A percentile compares a stretch with the other conserved stretches of the same genome.
Conservation (phyloP, 1,139 yeast genomes). For the Taiozyma onychis region DNA sequence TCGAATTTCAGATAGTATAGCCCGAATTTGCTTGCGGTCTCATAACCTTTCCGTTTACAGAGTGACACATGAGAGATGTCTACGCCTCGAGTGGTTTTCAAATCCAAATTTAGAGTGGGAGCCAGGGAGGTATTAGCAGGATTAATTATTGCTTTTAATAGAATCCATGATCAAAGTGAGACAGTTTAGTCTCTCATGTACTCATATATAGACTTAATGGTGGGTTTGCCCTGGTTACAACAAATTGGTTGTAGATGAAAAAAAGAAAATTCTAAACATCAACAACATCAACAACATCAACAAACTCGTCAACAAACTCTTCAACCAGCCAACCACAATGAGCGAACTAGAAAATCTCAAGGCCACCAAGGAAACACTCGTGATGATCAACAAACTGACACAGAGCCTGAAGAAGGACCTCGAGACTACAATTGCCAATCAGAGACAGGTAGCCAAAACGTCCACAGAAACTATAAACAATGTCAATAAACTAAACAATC, state of each 20-base stretch:
- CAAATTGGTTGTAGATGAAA: too few species aligned
- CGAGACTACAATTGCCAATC: constrained; percentile 6
- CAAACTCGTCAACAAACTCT: neutral
- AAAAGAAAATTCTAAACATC: too few species aligned
- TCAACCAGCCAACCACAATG: neutral
- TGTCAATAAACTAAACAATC: constrained; percentile 12
- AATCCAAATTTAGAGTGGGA: too few species aligned
- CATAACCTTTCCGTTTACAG: neutral
- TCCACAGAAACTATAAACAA: neutral
- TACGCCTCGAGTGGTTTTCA: too few species aligned
- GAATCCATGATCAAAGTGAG: too few species aligned
- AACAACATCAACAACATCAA: too few species aligned
- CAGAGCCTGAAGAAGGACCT: constrained; percentile 9
- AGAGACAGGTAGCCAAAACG: neutral
- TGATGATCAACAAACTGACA: constrained; percentile 9
- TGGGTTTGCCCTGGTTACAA: too few species aligned
- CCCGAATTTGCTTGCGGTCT: neutral
- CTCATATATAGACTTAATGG: too few species aligned
- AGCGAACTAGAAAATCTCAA: constrained; percentile 3
- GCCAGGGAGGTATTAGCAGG: too few species aligned
- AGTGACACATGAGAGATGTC: neutral
- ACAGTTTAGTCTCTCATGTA: too few species aligned
- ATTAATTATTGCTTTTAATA: too few species aligned
- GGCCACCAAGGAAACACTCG: constrained; percentile 11
- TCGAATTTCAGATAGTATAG: neutral